Base-by-base conservation (phyloP, 176 grass and related monocot species). In the Aegilops bicornis region DNA sequence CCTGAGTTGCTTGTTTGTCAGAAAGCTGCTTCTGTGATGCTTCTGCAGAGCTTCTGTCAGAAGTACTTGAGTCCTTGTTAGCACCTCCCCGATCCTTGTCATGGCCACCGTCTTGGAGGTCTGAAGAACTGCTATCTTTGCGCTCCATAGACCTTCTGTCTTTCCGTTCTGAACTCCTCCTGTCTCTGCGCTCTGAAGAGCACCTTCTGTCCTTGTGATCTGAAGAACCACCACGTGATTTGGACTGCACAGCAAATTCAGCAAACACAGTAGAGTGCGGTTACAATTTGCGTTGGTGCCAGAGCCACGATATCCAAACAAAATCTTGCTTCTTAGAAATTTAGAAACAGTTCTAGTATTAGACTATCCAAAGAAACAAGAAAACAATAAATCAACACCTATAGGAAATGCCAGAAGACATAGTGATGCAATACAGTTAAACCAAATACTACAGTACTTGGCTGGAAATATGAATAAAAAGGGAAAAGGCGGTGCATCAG, bases 401-500 rank as follows among this genome's bases (percentile, higher is more conserved):
- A 50, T 50, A 76, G 1, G 11, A 19, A n/a, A 77, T 69, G 25
- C 48, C 82, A 78, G n/a, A 58, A 86, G 56, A 76, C 61, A 67
- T 17, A 81, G 24, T 32, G 15, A 24, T 8, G 40, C 9, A 62
- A n/a, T 33, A 62, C 25, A 29, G 11, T 59, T 62, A 82, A 33
- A 86, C 10, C 11, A 86, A 71, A 71, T 56, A 59, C 17, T 73
- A 74, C 11, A 73, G 31, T 20, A 68, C 43, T 33, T 22, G 64
- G n/a, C 12, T 35, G 5, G 13, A 20, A 69, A 69, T 58, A 33
- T 22, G 23, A 73, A 40, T 36, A 88, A 9, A 30, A 27, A 64
- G 30, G 50, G 30, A 86, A 79, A 37, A 63, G 25, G 20, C 15
- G 74, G 90, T 91, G 91, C 89, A 91, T 91, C 91, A 90, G 92